Conservation (phyloP, 169 alveolate species). For the Ichthyophthirius multifiliis region DNA sequence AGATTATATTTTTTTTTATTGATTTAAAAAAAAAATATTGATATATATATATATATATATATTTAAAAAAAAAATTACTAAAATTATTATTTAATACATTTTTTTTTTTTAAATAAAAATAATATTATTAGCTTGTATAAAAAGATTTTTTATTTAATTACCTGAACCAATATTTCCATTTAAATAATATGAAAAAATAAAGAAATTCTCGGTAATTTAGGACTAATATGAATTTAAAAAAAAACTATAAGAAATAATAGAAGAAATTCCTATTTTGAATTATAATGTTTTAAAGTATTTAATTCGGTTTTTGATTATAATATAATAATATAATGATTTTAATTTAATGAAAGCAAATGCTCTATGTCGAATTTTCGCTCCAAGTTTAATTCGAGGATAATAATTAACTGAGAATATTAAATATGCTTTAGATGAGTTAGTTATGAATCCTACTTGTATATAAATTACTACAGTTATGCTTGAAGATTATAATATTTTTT, state of each 20-base stretch:
- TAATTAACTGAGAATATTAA: neutral
- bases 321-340: neutral
- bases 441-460: slow-evolving; percentile 2
- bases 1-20: too few relatives aligned
- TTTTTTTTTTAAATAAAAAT: neutral
- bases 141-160: neutral
- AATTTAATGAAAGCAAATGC: slow-evolving; percentile 6
- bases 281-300: neutral
- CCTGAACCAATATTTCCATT: neutral
- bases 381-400: neutral
- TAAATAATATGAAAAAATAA: neutral
- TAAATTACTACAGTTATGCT: too few relatives aligned
- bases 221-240: neutral
- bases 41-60: too few relatives aligned
- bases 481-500: too few relatives aligned
- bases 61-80: too few relatives aligned
- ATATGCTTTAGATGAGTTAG: neutral
- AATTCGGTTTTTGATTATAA: neutral
- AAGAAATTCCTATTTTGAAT: neutral
- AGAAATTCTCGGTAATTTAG: neutral
- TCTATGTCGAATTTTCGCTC: neutral
- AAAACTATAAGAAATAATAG: neutral
- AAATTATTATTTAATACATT: neutral
- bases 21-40: too few relatives aligned
- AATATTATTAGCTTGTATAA: neutral